Percentiles rank a stretch among this genome's conserved stretches.
Evolutionary conservation across 768 basidiomycete species (phyloP).

Genomic region (Pulveroboletus frians): DNA sequence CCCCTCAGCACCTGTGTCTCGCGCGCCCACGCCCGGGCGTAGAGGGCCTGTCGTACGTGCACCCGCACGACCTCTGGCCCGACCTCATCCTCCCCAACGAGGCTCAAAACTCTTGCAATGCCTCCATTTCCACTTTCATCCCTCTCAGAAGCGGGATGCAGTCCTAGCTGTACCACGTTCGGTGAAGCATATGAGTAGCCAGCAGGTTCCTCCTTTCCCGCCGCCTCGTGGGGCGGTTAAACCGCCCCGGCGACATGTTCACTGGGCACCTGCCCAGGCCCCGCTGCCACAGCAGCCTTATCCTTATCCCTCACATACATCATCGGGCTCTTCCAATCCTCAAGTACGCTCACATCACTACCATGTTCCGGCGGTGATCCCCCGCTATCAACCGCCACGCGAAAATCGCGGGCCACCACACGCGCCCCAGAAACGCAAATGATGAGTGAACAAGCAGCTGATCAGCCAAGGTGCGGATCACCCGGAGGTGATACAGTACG

Average conservation of each 20-base stretch:
- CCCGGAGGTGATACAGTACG: slow-evolving; percentile 16
- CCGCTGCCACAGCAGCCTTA: slow-evolving; percentile 22
- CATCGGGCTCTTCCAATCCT: slow-evolving; percentile 5
- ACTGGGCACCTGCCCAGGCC: slow-evolving; percentile 29
- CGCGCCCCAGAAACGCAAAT: slow-evolving; percentile 9
- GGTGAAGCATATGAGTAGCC: slow-evolving; percentile 3
- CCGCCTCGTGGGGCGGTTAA: slow-evolving; percentile 17
- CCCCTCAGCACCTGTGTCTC: slow-evolving; percentile 7
- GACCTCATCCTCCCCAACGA: slow-evolving; percentile 13
- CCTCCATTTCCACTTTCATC: slow-evolving; percentile 25
- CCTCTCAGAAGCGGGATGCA: slow-evolving; percentile 18
- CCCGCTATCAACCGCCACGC: slow-evolving; percentile 21
- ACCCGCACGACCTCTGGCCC: slow-evolving; percentile 3
- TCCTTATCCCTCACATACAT: slow-evolving; percentile 20
- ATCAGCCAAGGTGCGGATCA: slow-evolving; percentile 28
- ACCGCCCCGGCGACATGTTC: slow-evolving; percentile 21
- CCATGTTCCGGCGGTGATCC: background rate
- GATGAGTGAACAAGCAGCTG: slow-evolving; percentile 7
- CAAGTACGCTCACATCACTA: background rate
- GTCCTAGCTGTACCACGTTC: slow-evolving; percentile 6
- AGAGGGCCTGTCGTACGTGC: slow-evolving; percentile 13
- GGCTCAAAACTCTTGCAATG: slow-evolving; percentile 16
- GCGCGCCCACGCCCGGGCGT: slow-evolving; percentile 9
- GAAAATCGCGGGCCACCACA: slow-evolving; percentile 2
- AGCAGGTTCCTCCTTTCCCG: slow-evolving; percentile 17